phyloP scores from a whole-genome alignment of 768 basidiomycete species.

The Agaricus blazei region DNA sequence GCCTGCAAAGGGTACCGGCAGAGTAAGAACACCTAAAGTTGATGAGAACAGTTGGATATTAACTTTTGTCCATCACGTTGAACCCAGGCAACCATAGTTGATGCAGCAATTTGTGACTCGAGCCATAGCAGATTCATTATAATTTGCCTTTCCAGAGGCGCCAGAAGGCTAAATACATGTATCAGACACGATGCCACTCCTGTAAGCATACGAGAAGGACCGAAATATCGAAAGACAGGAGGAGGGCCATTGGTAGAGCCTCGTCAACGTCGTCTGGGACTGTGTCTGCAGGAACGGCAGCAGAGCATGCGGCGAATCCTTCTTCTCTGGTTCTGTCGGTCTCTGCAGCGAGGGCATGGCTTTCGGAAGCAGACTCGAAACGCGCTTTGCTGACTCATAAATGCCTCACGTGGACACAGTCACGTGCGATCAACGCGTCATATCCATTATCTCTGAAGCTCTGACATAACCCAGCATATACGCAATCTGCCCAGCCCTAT shows the following conservation, averaged over 20 bases:
- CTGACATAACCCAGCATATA: not conserved
- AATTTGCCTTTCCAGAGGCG: constrained; percentile 76
- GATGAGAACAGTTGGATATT: constrained; percentile 12
- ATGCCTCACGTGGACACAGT: not conserved
- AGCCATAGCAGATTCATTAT: constrained; percentile 89
- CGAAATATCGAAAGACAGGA: constrained; percentile 89
- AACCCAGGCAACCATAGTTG: constrained; percentile 75
- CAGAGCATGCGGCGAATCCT: constrained; percentile 42
- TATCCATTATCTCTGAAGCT: not conserved
- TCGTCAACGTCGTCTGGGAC: constrained; percentile 68
- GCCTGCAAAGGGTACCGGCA: constrained; percentile 33
- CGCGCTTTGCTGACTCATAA: not conserved
- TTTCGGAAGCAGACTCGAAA: constrained; percentile 19
- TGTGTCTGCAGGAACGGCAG: constrained; percentile 79
- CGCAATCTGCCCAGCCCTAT: too few relatives aligned
- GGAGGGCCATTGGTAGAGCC: constrained; percentile 81
- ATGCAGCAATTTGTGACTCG: constrained; percentile 62
- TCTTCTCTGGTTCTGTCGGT: constrained; percentile 28
- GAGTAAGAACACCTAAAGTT: constrained; percentile 1
- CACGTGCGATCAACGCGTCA: constrained; percentile 15
- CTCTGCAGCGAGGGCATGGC: constrained; percentile 23
- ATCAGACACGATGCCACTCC: constrained; percentile 15
- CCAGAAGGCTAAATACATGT: constrained; percentile 52
- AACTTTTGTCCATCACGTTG: constrained; percentile 69
- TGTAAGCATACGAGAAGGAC: constrained; percentile 31